Evolutionary conservation across 352 stramenopile genomes (phyloP).

Genomic region (Plasmopara halstedii): DNA sequence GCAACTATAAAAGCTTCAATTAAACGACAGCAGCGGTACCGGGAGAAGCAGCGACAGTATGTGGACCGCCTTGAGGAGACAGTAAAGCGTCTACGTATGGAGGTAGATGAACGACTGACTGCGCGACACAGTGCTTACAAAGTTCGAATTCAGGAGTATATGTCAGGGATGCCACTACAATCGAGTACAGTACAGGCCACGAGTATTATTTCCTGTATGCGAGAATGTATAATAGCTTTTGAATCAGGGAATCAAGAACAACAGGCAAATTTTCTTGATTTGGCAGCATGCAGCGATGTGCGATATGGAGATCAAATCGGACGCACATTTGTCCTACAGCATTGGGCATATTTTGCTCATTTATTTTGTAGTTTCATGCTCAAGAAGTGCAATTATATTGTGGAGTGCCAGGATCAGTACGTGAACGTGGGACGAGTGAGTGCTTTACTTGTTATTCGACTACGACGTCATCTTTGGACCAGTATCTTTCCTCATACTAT

Average conservation of each 20-base stretch:
- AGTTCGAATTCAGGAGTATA: background rate
- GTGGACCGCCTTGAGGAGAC: constrained; percentile 9
- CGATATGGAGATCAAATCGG: constrained; percentile 10
- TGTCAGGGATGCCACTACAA: background rate
- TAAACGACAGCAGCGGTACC: constrained; percentile 19
- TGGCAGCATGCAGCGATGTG: constrained; percentile 12
- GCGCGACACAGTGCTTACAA: background rate
- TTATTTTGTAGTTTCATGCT: constrained; percentile 6
- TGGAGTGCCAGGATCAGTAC: constrained; percentile 5
- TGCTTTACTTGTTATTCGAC: constrained; percentile 6
- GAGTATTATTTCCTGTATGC: constrained; percentile 8
- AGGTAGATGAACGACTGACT: constrained; percentile 13
- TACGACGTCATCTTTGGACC: constrained; percentile 7
- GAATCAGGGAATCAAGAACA: constrained; percentile 3
- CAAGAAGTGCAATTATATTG: constrained; percentile 4
- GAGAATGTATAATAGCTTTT: constrained; percentile 12
- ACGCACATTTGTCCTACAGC: constrained; percentile 10
- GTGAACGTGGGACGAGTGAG: constrained; percentile 1
- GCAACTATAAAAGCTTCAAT: background rate
- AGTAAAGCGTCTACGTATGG: constrained; percentile 14
- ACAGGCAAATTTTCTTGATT: constrained; percentile 12
- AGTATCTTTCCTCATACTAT: constrained; percentile 7
- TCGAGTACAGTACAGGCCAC: background rate
- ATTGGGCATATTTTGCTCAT: constrained; percentile 8
- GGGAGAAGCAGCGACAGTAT: constrained; percentile 14